Percentiles rank a stretch among this genome's conserved stretches.
Conservation (phyloP, 2,329 filamentous ascomycete species). For the Ilyonectria mors-panacis region DNA sequence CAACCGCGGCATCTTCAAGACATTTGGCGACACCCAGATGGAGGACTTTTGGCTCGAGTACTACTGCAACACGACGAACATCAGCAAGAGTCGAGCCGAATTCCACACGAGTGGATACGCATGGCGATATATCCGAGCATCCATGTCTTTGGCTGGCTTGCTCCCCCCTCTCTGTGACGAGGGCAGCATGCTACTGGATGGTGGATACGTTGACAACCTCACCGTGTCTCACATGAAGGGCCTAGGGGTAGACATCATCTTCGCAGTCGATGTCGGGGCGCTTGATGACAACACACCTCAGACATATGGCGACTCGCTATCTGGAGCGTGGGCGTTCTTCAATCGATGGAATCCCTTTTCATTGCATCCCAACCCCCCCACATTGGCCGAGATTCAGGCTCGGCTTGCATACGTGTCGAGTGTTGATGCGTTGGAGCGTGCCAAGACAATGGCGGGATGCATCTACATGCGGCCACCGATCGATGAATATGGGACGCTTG, state of each 20-base stretch:
- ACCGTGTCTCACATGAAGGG: constrained; percentile 98
- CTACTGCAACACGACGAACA: constrained; percentile 99
- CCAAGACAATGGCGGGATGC: constrained; percentile 91
- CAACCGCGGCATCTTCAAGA: constrained; percentile 99
- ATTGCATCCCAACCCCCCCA: constrained; percentile 89
- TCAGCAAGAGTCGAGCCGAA: constrained; percentile 91
- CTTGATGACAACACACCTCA: constrained; percentile 94
- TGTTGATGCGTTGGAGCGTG: constrained; percentile 93
- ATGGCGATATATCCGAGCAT: constrained; percentile 96
- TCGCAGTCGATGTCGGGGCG: constrained; percentile 94
- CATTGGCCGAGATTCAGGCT: constrained; percentile 95
- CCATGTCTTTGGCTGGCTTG: constrained; percentile 95
- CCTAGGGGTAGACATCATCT: constrained; percentile 92
- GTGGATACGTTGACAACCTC: constrained; percentile 96
- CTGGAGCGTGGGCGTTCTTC: constrained; percentile 93
- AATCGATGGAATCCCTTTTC: constrained; percentile 99
- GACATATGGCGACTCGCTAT: constrained; percentile 92
- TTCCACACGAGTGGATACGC: constrained; percentile 97
- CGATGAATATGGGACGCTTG: constrained; percentile 92
- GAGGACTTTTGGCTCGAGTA: constrained; percentile 99
- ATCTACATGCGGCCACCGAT: constrained; percentile 97
- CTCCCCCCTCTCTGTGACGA: constrained; percentile 96
- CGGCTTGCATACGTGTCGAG: constrained; percentile 94
- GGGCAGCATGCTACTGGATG: constrained; percentile 95
- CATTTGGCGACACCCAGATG: constrained; percentile 96